A percentile compares a stretch with the other conserved stretches of the same genome.
Evolutionary conservation across 1,139 yeast genomes (phyloP).

Genomic region (Candida pseudoviswanathii): DNA sequence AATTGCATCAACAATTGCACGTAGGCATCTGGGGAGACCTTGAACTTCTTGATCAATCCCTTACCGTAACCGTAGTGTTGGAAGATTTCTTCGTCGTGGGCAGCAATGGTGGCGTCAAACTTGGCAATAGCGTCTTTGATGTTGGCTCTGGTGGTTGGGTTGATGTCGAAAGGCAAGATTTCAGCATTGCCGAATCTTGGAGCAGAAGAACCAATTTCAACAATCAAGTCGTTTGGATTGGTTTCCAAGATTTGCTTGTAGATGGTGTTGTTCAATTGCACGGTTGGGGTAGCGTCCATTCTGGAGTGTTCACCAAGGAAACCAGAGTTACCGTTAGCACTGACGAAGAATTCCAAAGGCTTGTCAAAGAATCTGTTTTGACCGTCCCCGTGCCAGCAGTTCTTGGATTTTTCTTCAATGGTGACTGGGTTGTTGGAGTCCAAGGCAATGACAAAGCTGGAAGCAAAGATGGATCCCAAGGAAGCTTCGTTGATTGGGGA

Average conservation of each 20-base stretch:
- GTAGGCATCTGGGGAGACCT: constrained; percentile 76
- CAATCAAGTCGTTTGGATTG: constrained; percentile 35
- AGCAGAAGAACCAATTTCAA: constrained; percentile 29
- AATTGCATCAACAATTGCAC: constrained; percentile 77
- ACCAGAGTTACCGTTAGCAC: constrained; percentile 86
- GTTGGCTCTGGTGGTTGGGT: constrained; percentile 52
- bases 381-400: constrained; percentile 95
- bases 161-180: constrained; percentile 45
- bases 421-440: constrained; percentile 78
- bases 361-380: constrained; percentile 89
- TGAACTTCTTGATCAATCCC: constrained; percentile 65
- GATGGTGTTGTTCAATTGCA: constrained; percentile 80
- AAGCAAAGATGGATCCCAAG: constrained; percentile 68
- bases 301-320: constrained; percentile 95
- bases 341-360: constrained; percentile 82
- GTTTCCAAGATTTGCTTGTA: constrained; percentile 56
- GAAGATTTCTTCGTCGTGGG: constrained; percentile 66
- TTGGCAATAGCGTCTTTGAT: constrained; percentile 59
- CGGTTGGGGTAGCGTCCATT: constrained; percentile 98
- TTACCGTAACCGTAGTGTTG: constrained; percentile 76
- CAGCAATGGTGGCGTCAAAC: constrained; percentile 52
- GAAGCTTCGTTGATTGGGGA: constrained; percentile 61
- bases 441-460: constrained; percentile 80
- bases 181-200: constrained; percentile 26
- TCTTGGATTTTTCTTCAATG: constrained; percentile 81